Evolutionary conservation across 2,329 filamentous ascomycete species (phyloP), one percentile per base, ranked within the genome.

Genomic region (Neoarthrinium moseri): DNA sequence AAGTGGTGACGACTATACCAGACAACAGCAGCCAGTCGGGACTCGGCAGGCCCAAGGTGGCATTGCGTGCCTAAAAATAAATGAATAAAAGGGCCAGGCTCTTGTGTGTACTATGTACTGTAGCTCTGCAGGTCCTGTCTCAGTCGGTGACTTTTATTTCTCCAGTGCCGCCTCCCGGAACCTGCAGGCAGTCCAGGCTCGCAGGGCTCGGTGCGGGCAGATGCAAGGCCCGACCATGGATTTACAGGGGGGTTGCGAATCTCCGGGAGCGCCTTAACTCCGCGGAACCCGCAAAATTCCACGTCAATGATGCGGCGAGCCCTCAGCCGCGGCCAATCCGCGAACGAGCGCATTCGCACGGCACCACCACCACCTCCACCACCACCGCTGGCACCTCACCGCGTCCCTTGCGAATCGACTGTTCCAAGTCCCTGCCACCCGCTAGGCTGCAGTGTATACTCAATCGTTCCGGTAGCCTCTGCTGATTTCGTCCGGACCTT

Each of bases 241-340:
- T 12, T 43, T 24, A 26, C 39, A 43, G 33, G 23, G 32, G 23
- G 26, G 17, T 15, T 21, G 5, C 4, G 34, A 23, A 38, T 20
- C 12, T 37, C 30, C 27, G 40, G 21, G 29, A 4, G 15, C 10
- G 11, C n/a, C 27, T 48, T 48, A 48, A 48, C 26, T 45, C 46
- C 46, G 41, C 29, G 35, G 18, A 37, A 30, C 24, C 45, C 45
- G 45, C 33, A 23, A 29, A 20, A 10, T 38, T 38, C 24, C 35
- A 36, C 45, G 34, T 47, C 44, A 37, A 47, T 41, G 38, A 43
- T 47, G 39, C 38, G 15, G 15, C 27, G n/a, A n/a, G n/a, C n/a
- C 27, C 21, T 11, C 21, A 18, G 17, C n/a, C 38, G 18, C 39
- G 18, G 39, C 39, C 39, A 46, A 47, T 47, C 32, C 34, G 43